phyloP scores from a whole-genome alignment of 805 yeast species.

The Candida glaebosa region DNA sequence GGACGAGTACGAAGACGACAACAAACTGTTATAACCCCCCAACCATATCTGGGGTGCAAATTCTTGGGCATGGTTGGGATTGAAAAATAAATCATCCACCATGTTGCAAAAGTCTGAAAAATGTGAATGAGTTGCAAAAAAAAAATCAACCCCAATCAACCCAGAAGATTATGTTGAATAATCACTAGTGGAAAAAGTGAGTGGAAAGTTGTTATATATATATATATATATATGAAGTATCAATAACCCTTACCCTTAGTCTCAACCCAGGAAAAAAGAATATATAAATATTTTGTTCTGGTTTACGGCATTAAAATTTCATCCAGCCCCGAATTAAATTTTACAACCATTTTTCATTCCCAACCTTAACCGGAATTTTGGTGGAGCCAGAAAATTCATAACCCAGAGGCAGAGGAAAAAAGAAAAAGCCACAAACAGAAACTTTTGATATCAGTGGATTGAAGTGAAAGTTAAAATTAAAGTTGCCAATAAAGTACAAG shows the following conservation, averaged over 20 bases:
- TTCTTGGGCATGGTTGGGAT: conserved; percentile 15
- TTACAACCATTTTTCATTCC: background rate
- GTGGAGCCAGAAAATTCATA: conserved; percentile 1
- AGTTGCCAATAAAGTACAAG: too few species aligned
- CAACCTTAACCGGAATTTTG: background rate
- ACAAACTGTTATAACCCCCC: conserved; percentile 17
- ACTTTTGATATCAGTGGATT: too few species aligned
- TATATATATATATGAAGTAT: too few species aligned
- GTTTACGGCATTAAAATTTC: conserved; percentile 1
- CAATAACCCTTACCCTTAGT: too few species aligned
- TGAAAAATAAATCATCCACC: conserved; percentile 7
- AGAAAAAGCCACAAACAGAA: too few species aligned
- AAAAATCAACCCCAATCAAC: too few species aligned
- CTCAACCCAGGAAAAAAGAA: background rate
- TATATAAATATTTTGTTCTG: background rate
- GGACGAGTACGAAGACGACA: conserved; percentile 6
- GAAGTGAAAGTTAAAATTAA: too few species aligned
- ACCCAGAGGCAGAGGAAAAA: too few species aligned
- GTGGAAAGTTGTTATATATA: too few species aligned
- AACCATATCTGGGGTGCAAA: conserved; percentile 29
- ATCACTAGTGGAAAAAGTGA: background rate
- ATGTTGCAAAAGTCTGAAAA: conserved; percentile 1
- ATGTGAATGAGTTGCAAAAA: background rate
- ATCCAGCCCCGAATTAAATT: background rate
- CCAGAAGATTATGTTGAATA: background rate